Base-by-base conservation (phyloP, 345 rosid species). In the Carallia brachiata region DNA sequence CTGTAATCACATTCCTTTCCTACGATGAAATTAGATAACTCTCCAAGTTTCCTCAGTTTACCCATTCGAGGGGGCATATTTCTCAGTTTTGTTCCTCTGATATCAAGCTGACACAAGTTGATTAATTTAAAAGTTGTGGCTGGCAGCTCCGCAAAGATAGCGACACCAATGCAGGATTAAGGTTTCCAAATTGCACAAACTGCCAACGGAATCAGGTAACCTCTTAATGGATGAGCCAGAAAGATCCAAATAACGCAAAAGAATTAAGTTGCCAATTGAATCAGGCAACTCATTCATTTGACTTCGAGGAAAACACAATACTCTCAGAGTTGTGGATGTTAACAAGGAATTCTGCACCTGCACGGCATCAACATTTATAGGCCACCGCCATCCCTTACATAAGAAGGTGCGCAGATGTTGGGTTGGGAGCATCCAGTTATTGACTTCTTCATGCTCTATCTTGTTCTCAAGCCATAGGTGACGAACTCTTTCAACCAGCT, bases 11-110 rank as follows among this genome's bases (percentile, higher is more conserved):
- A 18, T 17, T 67, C 19, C 2, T 54, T 19, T 8, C 61, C 62
- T 6, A 54, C 1, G 5, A 67, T 1, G 8, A 67, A 67, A 55
- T 67, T 18, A 12, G 61, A 4, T 27, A 67, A 54, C n/a, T 10
- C n/a, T 23, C 36, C 10, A 4, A 67, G 70, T 7, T 36, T 54
- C 2, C 0, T 65, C 7, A 65, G 15, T 18, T 52, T 65, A 15
- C 69, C 27, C 59, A 65, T 50, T 7, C 34, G 70, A 6, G 52
- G 4, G 4, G 70, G 70, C 70, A 67, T 67, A 50, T 55, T 27
- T 9, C 12, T 12, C 61, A 67, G 19, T 5, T 4, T 0, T 53
- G 70, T 67, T 7, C 5, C 12, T 23, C 13, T 6, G 7, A 53
- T 55, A 53, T 53, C 34, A n/a, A 67, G 70, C n/a, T 36, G 19